These are phyloP conservation scores for Russula virescens DNA, from an alignment of 768 basidiomycete genomes.

Conservation along the genomic window DNA sequence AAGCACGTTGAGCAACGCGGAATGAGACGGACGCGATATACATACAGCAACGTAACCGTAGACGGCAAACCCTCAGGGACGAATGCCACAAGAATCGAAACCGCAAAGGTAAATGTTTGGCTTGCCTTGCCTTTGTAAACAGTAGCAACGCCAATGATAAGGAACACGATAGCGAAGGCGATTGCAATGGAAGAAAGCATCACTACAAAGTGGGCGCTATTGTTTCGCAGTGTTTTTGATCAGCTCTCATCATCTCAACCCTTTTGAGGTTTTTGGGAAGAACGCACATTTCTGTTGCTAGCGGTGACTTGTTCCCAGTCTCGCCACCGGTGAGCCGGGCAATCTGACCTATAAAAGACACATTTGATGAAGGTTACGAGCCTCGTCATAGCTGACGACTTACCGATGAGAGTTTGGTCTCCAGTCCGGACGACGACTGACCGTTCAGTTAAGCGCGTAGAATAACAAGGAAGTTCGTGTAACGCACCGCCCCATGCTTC, in stretches of 20 bases:
- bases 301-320: conserved; percentile 56
- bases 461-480: neutral
- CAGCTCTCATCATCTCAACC: neutral
- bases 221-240: neutral
- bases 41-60: conserved; percentile 53
- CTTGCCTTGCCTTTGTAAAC: conserved; percentile 58
- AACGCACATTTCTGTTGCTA: conserved; percentile 59
- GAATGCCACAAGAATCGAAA: conserved; percentile 56
- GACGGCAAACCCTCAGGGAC: conserved; percentile 61
- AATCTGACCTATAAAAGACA: conserved; percentile 49
- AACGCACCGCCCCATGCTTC: conserved; percentile 61
- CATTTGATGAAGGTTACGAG: neutral
- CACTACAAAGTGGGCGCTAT: conserved; percentile 53
- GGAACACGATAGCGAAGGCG: conserved; percentile 57
- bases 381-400: conserved; percentile 2
- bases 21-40: neutral
- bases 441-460: neutral
- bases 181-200: conserved; percentile 59
- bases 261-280: neutral
- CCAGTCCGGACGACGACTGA: conserved; percentile 64
- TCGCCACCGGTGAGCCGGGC: conserved; percentile 61
- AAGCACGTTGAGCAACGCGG: neutral
- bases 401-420: conserved; percentile 60
- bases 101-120: conserved; percentile 56
- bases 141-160: conserved; percentile 58